Evolutionary conservation across 2,329 filamentous ascomycete species (phyloP).

Genomic region (Thielaviopsis ethacetica): DNA sequence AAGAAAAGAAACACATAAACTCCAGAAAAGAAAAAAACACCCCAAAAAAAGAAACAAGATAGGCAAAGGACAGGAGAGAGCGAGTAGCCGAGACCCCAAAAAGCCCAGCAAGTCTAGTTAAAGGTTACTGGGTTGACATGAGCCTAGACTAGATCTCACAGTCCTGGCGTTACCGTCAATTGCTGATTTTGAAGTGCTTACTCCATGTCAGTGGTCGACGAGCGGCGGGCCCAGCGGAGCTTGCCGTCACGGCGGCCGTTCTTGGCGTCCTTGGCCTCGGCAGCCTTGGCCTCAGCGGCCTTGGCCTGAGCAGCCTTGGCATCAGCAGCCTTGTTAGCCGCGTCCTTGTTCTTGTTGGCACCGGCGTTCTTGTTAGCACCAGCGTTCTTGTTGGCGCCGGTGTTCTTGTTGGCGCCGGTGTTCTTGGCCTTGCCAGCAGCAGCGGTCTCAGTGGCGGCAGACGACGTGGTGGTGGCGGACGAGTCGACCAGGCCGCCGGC

Average conservation of each 20-base stretch:
- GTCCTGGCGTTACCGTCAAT: neutral
- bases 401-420: neutral
- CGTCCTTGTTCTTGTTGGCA: neutral
- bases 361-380: neutral
- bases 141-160: neutral
- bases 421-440: neutral
- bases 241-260: constrained; percentile 5
- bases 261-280: neutral
- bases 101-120: neutral
- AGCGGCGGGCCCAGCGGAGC: constrained; percentile 10
- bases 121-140: neutral
- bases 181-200: neutral
- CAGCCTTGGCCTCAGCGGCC: neutral
- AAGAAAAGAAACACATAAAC: neutral
- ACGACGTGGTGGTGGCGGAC: constrained; percentile 9
- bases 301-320: neutral
- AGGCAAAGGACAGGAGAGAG: neutral
- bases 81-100: neutral
- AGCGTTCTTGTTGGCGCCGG: neutral
- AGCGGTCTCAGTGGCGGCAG: constrained; percentile 5
- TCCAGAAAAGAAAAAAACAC: constrained; percentile 1
- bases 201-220: neutral
- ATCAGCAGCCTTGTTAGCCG: neutral
- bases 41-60: neutral
- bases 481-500: constrained; percentile 11